Percentiles rank a stretch among this genome's conserved stretches.
These are phyloP conservation scores for Chlamydomonas applanata DNA, from an alignment of 139 green algal genomes.

Conservation along the genomic window DNA sequence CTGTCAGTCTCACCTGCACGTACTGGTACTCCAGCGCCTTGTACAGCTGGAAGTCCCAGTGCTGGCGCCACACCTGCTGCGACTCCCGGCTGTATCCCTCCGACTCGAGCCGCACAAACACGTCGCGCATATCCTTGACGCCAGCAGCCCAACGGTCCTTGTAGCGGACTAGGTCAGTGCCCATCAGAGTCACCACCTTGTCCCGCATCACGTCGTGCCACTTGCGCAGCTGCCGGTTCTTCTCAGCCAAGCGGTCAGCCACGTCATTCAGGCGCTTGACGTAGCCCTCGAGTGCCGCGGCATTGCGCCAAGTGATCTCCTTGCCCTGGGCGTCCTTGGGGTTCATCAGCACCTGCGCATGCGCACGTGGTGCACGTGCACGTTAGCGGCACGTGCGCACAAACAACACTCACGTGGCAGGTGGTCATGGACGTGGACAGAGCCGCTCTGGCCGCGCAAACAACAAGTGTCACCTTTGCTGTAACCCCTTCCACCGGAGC, in stretches of 20 bases:
- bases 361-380: too few species aligned
- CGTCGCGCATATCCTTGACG: conserved; percentile 69
- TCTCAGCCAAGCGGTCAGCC: conserved; percentile 48
- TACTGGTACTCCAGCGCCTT: conserved; percentile 80
- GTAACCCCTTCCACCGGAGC: too few species aligned
- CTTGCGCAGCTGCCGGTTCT: conserved; percentile 58
- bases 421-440: too few species aligned
- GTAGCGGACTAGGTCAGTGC: conserved; percentile 68
- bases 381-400: too few species aligned
- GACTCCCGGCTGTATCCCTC: conserved; percentile 59
- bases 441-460: too few species aligned
- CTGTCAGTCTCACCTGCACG: conserved; percentile 25
- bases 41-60: conserved; percentile 85
- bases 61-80: conserved; percentile 70
- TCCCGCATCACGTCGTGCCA: conserved; percentile 53
- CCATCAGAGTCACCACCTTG: conserved; percentile 60
- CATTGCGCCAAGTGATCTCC: conserved; percentile 77
- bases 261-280: conserved; percentile 55
- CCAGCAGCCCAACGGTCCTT: conserved; percentile 64
- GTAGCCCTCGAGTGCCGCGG: conserved; percentile 71
- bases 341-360: conserved; percentile 71
- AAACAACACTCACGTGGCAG: too few species aligned
- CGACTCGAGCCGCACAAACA: conserved; percentile 64
- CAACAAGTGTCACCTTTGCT: too few species aligned
- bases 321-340: conserved; percentile 67